Evolutionary conservation across 1,139 yeast genomes (phyloP).

Genomic region (Pichia sp.): DNA sequence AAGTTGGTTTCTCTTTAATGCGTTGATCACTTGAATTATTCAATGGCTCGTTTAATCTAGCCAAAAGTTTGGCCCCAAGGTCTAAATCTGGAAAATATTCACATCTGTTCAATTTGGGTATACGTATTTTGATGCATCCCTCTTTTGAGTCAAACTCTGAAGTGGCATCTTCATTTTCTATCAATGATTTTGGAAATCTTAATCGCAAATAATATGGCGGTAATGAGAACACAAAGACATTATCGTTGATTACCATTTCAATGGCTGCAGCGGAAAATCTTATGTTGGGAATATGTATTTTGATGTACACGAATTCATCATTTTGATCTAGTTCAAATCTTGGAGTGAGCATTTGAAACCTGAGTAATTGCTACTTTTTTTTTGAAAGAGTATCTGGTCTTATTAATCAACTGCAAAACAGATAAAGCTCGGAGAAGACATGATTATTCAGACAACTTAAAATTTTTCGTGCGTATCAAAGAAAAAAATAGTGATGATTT

Average conservation of each 20-base stretch:
- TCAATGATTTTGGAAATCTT: conserved; percentile 65
- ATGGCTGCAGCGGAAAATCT: conserved; percentile 65
- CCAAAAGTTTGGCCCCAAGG: conserved; percentile 72
- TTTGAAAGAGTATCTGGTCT: too few species aligned
- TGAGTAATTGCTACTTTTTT: too few species aligned
- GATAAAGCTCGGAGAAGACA: neutral
- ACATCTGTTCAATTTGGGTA: conserved; percentile 68
- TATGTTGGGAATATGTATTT: conserved; percentile 57
- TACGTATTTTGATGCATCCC: conserved; percentile 45
- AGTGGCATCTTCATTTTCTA: conserved; percentile 64
- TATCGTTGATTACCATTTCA: conserved; percentile 72
- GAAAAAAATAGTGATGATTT: neutral
- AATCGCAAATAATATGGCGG: conserved; percentile 84
- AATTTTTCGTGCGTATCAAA: conserved; percentile 4
- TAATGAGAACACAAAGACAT: conserved; percentile 74
- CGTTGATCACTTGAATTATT: conserved; percentile 19
- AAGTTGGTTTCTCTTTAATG: neutral
- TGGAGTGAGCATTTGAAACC: conserved; percentile 72
- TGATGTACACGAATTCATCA: conserved; percentile 60
- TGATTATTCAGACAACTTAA: neutral
- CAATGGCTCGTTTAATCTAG: conserved; percentile 47
- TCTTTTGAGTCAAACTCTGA: conserved; percentile 56
- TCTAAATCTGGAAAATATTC: conserved; percentile 79
- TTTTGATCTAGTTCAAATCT: conserved; percentile 72
- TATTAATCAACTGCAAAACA: too few species aligned